These are phyloP conservation scores for Xerocomus brunneocitrinus DNA, from an alignment of 768 basidiomycete species.

Conservation along the genomic window DNA sequence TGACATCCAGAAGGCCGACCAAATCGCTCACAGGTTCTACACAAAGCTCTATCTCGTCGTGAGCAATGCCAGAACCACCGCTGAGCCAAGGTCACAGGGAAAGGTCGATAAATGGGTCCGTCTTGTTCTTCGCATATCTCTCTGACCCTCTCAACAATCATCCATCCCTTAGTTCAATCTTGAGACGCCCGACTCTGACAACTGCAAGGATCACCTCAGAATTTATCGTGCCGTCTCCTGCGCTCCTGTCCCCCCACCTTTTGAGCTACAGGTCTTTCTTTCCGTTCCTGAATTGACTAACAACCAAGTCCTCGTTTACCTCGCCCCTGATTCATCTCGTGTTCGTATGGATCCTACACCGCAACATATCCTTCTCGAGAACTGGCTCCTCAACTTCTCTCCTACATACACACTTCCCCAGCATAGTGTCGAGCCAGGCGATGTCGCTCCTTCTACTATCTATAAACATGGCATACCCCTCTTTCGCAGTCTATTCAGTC, in stretches of 20 bases:
- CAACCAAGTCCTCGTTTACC: conserved; percentile 71
- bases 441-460: conserved; percentile 66
- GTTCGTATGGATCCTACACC: conserved; percentile 67
- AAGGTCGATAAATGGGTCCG: conserved; percentile 83
- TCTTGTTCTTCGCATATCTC: neutral
- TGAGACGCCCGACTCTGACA: conserved; percentile 69
- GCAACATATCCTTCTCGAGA: conserved; percentile 66
- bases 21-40: conserved; percentile 81
- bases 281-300: conserved; percentile 61
- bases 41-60: conserved; percentile 77
- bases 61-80: conserved; percentile 66
- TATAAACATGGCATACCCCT: conserved; percentile 84
- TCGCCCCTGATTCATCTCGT: conserved; percentile 53
- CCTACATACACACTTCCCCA: conserved; percentile 14
- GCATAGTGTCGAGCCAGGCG: conserved; percentile 31
- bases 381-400: conserved; percentile 54
- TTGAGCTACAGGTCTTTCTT: conserved; percentile 68
- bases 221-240: conserved; percentile 52
- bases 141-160: neutral
- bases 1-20: conserved; percentile 69
- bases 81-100: conserved; percentile 36
- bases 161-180: conserved; percentile 68
- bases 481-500: conserved; percentile 66
- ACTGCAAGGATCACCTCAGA: conserved; percentile 57
- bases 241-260: conserved; percentile 35